Conservation (phyloP, 768 basidiomycete genomes). For the Panellus pusillus region DNA sequence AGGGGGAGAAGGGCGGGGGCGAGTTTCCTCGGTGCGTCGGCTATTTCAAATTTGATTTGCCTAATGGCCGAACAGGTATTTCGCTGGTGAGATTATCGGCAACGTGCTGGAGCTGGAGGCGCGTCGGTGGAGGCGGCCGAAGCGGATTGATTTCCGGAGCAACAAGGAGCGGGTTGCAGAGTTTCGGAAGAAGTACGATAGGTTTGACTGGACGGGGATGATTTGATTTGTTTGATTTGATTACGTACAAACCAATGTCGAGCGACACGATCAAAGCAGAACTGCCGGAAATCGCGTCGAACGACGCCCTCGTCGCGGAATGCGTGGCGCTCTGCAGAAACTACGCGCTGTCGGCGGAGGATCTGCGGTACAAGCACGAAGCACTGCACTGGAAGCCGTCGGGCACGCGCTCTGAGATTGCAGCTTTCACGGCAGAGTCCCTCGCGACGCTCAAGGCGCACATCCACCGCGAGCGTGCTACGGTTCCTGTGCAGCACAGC, state of each 20-base stretch:
- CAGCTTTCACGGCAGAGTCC: slow-evolving; percentile 49
- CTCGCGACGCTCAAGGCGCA: slow-evolving; percentile 45
- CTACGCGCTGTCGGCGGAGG: slow-evolving; percentile 53
- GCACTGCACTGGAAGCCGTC: slow-evolving; percentile 45
- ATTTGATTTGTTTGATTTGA: no score
- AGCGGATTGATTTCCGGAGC: slow-evolving; percentile 64
- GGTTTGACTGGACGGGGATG: slow-evolving; percentile 81
- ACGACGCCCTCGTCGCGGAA: slow-evolving; percentile 21
- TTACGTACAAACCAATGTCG: no score
- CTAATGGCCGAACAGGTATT: slow-evolving; percentile 58
- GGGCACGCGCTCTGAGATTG: slow-evolving; percentile 35
- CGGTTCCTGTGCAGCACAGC: no score
- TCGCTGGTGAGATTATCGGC: slow-evolving; percentile 93
- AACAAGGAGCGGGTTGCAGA: slow-evolving; percentile 68
- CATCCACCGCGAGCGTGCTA: slow-evolving; percentile 47
- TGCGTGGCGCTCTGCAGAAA: slow-evolving; percentile 58
- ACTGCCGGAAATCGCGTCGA: slow-evolving; percentile 17
- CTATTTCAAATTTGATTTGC: background rate
- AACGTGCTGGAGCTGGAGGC: slow-evolving; percentile 88
- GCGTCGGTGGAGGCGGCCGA: slow-evolving; percentile 80
- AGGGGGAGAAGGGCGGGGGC: slow-evolving; percentile 88
- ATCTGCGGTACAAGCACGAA: slow-evolving; percentile 70
- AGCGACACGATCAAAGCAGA: slow-evolving; percentile 3
- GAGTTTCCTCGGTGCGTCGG: slow-evolving; percentile 79
- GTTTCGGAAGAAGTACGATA: slow-evolving; percentile 76